A percentile compares a stretch with the other conserved stretches of the same genome.
phyloP scores from a whole-genome alignment of 139 green algal genomes.

The Coelastrella sp. region DNA sequence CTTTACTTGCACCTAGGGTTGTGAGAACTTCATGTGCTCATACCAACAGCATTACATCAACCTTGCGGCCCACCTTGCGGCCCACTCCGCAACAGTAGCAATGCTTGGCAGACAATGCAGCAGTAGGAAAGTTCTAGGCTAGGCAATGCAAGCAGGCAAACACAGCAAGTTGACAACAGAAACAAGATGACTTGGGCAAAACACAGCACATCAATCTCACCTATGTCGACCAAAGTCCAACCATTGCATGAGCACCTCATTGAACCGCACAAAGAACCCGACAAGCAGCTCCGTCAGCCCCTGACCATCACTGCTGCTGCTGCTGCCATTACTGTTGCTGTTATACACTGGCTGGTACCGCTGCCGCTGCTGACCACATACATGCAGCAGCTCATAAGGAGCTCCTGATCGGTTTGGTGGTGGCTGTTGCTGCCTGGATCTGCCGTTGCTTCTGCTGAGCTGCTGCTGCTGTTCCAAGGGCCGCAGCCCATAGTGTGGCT shows the following conservation, averaged over 20 bases:
- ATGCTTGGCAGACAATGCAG: too few species aligned
- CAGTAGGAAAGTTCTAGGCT: too few species aligned
- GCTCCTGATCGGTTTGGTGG: not conserved
- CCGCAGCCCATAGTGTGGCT: not conserved
- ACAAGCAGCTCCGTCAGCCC: not conserved
- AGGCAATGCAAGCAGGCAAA: too few species aligned
- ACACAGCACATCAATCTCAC: not conserved
- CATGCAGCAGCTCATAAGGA: constrained; percentile 4
- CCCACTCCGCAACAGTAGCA: too few species aligned
- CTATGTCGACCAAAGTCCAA: not conserved
- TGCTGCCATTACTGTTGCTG: constrained; percentile 4
- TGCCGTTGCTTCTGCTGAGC: not conserved
- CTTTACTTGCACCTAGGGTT: too few species aligned
- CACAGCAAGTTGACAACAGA: too few species aligned
- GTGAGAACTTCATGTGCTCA: too few species aligned
- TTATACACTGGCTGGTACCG: constrained; percentile 22
- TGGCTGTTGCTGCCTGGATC: not conserved
- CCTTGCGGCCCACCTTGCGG: too few species aligned
- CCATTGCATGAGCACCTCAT: not conserved
- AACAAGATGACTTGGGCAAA: too few species aligned
- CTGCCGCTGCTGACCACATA: constrained; percentile 2
- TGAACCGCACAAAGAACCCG: constrained; percentile 34
- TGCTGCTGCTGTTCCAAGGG: constrained; percentile 41
- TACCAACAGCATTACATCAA: too few species aligned
- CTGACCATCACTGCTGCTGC: too few species aligned